Percentiles rank a stretch among this genome's conserved stretches.
Conservation (phyloP, 1,284 basidiomycete genomes). For the Sphagnurus paluster region DNA sequence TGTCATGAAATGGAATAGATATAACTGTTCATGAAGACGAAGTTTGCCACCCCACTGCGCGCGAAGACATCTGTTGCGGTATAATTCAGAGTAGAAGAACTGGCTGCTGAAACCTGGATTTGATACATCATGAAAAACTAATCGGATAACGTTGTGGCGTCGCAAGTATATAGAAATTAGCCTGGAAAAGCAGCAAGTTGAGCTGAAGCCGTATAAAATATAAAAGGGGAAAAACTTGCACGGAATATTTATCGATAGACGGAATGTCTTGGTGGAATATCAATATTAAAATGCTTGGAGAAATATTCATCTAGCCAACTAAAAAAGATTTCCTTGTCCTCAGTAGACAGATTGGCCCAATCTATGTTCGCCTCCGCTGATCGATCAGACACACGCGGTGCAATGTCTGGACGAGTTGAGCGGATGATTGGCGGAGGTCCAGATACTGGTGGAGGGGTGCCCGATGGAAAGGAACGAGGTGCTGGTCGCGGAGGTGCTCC, state of each 20-base stretch:
- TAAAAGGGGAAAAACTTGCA: background rate
- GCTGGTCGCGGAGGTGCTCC: conserved; percentile 14
- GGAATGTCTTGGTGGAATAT: conserved; percentile 10
- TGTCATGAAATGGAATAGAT: too few relatives aligned
- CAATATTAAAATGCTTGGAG: conserved; percentile 38
- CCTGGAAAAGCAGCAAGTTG: too few relatives aligned
- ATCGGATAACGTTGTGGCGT: too few relatives aligned
- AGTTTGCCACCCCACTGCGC: too few relatives aligned
- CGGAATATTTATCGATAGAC: conserved; percentile 1
- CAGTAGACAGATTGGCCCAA: conserved; percentile 63
- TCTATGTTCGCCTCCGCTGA: conserved; percentile 43
- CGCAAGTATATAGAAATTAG: too few relatives aligned
- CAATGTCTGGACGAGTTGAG: conserved; percentile 24
- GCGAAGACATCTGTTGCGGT: too few relatives aligned
- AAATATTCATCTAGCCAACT: conserved; percentile 80
- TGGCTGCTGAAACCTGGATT: too few relatives aligned
- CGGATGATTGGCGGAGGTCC: conserved; percentile 24
- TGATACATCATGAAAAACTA: too few relatives aligned
- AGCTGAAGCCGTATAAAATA: background rate
- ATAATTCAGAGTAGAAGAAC: too few relatives aligned
- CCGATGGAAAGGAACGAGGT: conserved; percentile 17
- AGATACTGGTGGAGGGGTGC: conserved; percentile 14
- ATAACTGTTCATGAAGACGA: too few relatives aligned
- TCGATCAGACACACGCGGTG: conserved; percentile 11
- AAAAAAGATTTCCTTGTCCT: conserved; percentile 75